These are phyloP conservation scores for Pueraria montana DNA, from an alignment of 306 rosid genomes.

Conservation along the genomic window DNA sequence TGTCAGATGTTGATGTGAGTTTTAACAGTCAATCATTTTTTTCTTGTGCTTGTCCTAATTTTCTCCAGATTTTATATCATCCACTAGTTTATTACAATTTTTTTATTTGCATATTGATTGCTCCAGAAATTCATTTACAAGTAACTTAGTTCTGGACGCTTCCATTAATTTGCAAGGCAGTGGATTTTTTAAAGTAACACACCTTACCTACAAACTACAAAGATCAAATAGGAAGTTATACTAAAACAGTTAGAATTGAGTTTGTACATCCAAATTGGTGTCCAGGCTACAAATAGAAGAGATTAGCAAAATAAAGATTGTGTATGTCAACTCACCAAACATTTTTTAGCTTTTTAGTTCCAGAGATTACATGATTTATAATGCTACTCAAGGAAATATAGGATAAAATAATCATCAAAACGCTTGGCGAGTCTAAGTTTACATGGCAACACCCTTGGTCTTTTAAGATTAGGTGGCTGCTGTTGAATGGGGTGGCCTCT, in stretches of 20 bases:
- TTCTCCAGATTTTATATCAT: not conserved
- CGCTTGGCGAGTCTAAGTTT: not conserved
- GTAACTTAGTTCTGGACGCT: not conserved
- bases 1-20: conserved; percentile 93
- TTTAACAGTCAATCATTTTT: conserved; percentile 10
- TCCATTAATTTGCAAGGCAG: not conserved
- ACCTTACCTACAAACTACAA: not conserved
- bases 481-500: not conserved
- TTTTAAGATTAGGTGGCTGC: not conserved
- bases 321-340: not conserved
- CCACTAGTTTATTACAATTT: not conserved
- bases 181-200: not conserved
- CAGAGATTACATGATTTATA: not conserved
- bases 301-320: not conserved
- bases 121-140: conserved; percentile 5
- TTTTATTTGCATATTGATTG: not conserved
- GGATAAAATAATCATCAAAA: not conserved
- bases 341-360: not conserved
- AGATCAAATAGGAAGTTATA: not conserved
- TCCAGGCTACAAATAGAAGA: not conserved
- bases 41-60: conserved; percentile 7
- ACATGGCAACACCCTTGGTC: not conserved
- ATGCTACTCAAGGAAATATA: not conserved
- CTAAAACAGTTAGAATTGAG: not conserved
- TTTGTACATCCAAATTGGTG: not conserved